Base-by-base conservation (phyloP, 2,329 filamentous ascomycete species). In the Phyllosticta ampelicida region DNA sequence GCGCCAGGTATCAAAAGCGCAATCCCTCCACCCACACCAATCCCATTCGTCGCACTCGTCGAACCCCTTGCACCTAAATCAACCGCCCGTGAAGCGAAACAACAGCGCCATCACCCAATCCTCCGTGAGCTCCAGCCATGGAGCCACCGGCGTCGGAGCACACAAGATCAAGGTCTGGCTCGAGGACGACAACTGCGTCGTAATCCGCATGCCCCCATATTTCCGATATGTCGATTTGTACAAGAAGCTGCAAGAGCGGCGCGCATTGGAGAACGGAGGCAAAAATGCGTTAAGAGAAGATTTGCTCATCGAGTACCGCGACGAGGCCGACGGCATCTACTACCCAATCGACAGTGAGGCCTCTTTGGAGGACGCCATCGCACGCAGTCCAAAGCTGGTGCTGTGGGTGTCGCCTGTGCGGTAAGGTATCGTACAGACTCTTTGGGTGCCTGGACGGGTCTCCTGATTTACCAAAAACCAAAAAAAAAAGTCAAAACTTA, bases 81-180 rank as follows among this genome's bases (percentile, higher is more conserved):
- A 60, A 58, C 63, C 65, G 9, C 62, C 68, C 5, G 70, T 74
- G 61, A 69, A 65, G 55, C 72, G 73, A 50, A 68, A 74, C 48
- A 66, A 71, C 58, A 71, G 70, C 6, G 64, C 66, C 18, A 52
- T 71, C 6, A 73, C 70, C 1, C 68, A 71, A 51, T 64, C 63
- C 1, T 60, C 58, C 13, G 64, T 65, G 9, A 62, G 61, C 56
- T 65, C 64, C 10, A 59, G 51, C 30, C 19, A 48, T 28, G 56
- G 61, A 13, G 57, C 56, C 36, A 61, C 62, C 56, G 63, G 66
- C 59, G 66, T 67, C 18, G 69, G 68, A 9, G 72, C 74, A 1
- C 67, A 96, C 77, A 97, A 96, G 73, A 88, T 97, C 70, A 97
- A 97, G 75, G 86, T 96, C 56, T 94, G 89, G 75, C 96, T 90